phyloP scores from a whole-genome alignment of 2,329 filamentous ascomycete species.

The Fusarium pseudoanthophilum region DNA sequence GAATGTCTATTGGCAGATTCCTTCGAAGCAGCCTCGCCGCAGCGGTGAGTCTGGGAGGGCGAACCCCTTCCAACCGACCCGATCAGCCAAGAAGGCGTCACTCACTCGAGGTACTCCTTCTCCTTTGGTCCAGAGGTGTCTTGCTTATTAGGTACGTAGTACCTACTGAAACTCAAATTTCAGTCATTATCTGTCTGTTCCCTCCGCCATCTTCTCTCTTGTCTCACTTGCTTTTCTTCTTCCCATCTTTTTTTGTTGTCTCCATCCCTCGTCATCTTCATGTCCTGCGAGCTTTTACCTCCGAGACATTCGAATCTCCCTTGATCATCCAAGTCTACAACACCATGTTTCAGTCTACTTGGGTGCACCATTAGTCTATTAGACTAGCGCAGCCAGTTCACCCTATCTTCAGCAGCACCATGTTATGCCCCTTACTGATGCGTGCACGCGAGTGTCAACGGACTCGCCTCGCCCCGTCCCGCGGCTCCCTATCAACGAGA shows the following conservation, averaged over 20 bases:
- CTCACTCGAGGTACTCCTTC: background rate
- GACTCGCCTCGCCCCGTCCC: background rate
- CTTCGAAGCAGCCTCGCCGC: background rate
- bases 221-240: background rate
- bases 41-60: constrained; percentile 10
- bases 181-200: background rate
- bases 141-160: background rate
- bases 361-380: background rate
- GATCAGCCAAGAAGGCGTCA: background rate
- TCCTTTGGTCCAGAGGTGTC: background rate
- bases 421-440: constrained; percentile 6
- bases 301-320: constrained; percentile 1
- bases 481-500: background rate
- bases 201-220: constrained; percentile 1
- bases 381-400: constrained; percentile 11
- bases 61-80: background rate
- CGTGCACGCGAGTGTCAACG: background rate
- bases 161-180: background rate
- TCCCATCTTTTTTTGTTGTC: background rate
- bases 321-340: background rate
- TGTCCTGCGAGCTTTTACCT: background rate
- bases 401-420: background rate
- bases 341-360: background rate
- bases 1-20: background rate
- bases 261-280: background rate